Evolutionary conservation across 805 yeast genomes (phyloP), one percentile per base, ranked within the genome.

Genomic region (Kodamaea kakaduensis): DNA sequence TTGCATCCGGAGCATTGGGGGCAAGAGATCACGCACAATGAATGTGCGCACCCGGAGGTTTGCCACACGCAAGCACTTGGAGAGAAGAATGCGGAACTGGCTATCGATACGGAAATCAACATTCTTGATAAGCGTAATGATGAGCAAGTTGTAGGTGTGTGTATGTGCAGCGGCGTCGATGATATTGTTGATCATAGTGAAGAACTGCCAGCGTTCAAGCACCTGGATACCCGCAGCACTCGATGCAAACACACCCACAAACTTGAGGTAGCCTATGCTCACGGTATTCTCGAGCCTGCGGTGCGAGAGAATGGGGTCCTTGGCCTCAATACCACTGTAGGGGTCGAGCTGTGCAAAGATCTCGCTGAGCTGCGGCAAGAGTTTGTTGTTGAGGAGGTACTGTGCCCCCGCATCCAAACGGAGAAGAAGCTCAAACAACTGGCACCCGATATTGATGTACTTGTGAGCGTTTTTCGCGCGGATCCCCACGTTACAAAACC

Each of bases 331-430:
- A 0, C 94, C 94, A 51, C 88, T 80, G 52, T 67, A 71, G 0
- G 90, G 90, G 49, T 84, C 94, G 14, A 85, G 63, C 55, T 85
- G 95, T 0, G 93, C 93, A 26, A 90, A 65, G 33, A 94, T 80
- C 47, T 93, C 96, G 0, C 95, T 88, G 34, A 90, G 70, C 53
- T 90, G 97, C 1, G 95, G 84, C 22, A 90, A 56, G 6, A 89
- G 66, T 57, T 93, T 89, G 56, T 83, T 87, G 36, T 77, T 82
- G 21, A 71, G 61, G 10, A 87, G 63, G 44, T 78, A 81, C 41
- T 69, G 71, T 25, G 76, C 71, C 8, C 97, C 97, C 40, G 74
- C 83, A 0, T 70, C 67, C 19, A 75, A 71, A 1, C 76, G 64
- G 2, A 87, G 61, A 6, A 90, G 61, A 29, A 83, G 71, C 40